Percentiles rank a stretch among this genome's conserved stretches.
Evolutionary conservation across 495 filamentous ascomycete species (phyloP).

Genomic region (Xylaria longipes): DNA sequence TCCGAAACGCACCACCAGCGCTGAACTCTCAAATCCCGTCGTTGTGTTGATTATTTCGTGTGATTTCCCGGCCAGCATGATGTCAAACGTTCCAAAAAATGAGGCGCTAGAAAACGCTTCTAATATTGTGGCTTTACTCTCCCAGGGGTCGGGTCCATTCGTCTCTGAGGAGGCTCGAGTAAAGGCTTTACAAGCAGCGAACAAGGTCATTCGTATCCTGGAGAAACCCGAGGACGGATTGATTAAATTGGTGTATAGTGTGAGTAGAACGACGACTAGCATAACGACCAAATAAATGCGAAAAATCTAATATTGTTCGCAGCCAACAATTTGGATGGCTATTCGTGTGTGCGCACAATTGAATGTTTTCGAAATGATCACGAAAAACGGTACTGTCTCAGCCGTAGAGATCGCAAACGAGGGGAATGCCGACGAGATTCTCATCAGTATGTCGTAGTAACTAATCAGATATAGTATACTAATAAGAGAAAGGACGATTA

Average conservation of each 20-base stretch:
- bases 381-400: constrained; percentile 9
- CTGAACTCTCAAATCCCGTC: neutral
- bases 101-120: constrained; percentile 19
- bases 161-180: constrained; percentile 23
- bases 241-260: constrained; percentile 25
- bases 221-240: constrained; percentile 27
- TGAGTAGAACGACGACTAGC: neutral
- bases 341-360: constrained; percentile 22
- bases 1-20: neutral
- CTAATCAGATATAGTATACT: neutral
- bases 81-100: constrained; percentile 1
- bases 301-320: neutral
- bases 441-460: constrained; percentile 19
- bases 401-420: constrained; percentile 18
- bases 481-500: constrained; percentile 17
- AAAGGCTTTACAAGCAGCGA: constrained; percentile 11
- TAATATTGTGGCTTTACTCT: constrained; percentile 15
- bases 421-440: constrained; percentile 16
- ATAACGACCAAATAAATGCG: neutral
- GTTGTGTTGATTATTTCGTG: neutral
- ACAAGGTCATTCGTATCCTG: constrained; percentile 5
- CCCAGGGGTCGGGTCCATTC: constrained; percentile 11
- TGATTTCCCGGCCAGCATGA: neutral
- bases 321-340: constrained; percentile 20
- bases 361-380: constrained; percentile 22